Percentiles rank a stretch among this genome's conserved stretches.
phyloP scores from a whole-genome alignment of 345 rosid genomes.

The Eutrema japonicum region DNA sequence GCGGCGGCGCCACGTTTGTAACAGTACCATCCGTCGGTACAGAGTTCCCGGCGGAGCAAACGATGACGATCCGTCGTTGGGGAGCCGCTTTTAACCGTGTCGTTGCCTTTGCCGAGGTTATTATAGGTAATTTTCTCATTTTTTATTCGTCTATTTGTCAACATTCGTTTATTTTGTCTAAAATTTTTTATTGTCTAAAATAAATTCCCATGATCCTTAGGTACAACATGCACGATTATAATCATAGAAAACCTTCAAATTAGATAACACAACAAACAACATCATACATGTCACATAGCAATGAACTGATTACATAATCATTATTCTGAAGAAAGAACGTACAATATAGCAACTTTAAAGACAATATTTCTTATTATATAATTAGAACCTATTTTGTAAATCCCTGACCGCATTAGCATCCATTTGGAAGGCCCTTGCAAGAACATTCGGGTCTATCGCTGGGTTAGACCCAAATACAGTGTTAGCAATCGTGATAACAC shows the following conservation, averaged over 20 bases:
- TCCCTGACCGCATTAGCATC: conserved; percentile 30
- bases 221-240: background rate
- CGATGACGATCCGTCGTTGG: too few relatives aligned
- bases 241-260: background rate
- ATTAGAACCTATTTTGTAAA: conserved; percentile 28
- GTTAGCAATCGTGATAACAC: conserved; percentile 38
- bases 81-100: too few relatives aligned
- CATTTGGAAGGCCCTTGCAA: conserved; percentile 33
- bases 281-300: conserved; percentile 16
- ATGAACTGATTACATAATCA: conserved; percentile 5
- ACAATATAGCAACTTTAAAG: background rate
- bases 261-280: conserved; percentile 5
- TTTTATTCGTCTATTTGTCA: too few relatives aligned
- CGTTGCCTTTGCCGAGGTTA: too few relatives aligned
- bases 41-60: too few relatives aligned
- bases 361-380: background rate
- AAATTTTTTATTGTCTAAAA: too few relatives aligned
- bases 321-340: conserved; percentile 20
- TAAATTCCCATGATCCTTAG: background rate
- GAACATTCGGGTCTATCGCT: conserved; percentile 34
- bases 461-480: conserved; percentile 42
- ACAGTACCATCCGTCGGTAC: too few relatives aligned
- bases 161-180: too few relatives aligned
- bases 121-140: too few relatives aligned
- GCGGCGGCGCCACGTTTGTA: too few relatives aligned